phyloP scores from a whole-genome alignment of 306 rosid genomes.

The Ochetophila trinervis region DNA sequence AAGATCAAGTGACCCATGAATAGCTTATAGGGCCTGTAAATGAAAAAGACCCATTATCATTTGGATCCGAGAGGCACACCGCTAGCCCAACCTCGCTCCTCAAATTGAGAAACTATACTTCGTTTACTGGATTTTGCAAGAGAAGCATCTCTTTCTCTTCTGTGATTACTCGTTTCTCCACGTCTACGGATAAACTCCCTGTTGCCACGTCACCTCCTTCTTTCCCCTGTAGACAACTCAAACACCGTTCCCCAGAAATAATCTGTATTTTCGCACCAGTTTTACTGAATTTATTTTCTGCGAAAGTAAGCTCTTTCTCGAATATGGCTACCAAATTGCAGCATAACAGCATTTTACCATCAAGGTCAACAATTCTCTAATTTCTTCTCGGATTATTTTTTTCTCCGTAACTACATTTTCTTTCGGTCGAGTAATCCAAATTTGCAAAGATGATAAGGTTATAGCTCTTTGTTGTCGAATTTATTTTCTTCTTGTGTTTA shows the following conservation, averaged over 20 bases:
- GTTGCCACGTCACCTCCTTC: slow-evolving; percentile 34
- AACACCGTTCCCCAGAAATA: neutral
- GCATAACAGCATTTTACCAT: slow-evolving; percentile 40
- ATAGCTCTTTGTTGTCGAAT: neutral
- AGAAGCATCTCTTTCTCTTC: neutral
- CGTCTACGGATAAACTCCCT: slow-evolving; percentile 38
- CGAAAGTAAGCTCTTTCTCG: slow-evolving; percentile 6
- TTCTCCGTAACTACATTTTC: neutral
- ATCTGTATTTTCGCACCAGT: slow-evolving; percentile 4
- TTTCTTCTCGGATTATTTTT: neutral
- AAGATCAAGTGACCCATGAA: neutral
- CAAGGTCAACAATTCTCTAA: slow-evolving; percentile 49
- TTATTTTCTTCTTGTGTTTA: neutral
- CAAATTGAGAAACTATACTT: too few relatives aligned
- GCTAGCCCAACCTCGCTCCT: too few relatives aligned
- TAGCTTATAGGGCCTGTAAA: neutral
- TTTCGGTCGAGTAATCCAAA: slow-evolving; percentile 4
- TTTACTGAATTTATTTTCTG: slow-evolving; percentile 12
- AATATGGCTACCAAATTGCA: slow-evolving; percentile 62
- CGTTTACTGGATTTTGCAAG: neutral
- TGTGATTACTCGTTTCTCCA: slow-evolving; percentile 44
- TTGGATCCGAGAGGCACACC: too few relatives aligned
- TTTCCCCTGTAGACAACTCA: slow-evolving; percentile 6
- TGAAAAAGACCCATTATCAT: neutral
- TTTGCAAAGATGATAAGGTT: slow-evolving; percentile 20